Base-by-base conservation (phyloP, 176 grass and related monocot species). In the Triticum dicoccoides region DNA sequence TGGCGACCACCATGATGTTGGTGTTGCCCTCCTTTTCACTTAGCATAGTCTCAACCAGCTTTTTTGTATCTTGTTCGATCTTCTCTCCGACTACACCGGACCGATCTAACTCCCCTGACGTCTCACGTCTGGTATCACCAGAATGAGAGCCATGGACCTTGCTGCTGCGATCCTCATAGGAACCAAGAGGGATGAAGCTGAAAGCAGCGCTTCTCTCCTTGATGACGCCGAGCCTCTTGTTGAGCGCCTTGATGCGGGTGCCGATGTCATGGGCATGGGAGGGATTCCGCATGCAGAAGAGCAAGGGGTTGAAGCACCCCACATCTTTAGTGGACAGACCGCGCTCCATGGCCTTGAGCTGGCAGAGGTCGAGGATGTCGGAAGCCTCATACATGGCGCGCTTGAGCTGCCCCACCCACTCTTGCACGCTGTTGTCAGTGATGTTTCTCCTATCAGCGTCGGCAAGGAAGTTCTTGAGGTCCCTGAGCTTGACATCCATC, bases 371-470 rank as follows among this genome's bases (percentile, higher is more conserved):
- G 1, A 75, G 82, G 37, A 84, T 76, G 38, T 76, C 71, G 0
- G 58, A 1, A 41, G 70, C 70, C 0, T 76, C 58, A 0, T 84
- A 84, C 58, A 84, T 84, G 70, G 70, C 25, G 0, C 41, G 37
- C 37, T 35, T 84, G 10, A 84, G 82, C 56, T 84, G 56, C 5
- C 6, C 42, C 21, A 84, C 82, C 69, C 82, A 84, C 1, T 82
- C 82, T 1, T 71, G 54, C n/a, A 89, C 81, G 0, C 3, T 17
- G 3, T 5, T 2, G 0, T 81, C 83, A 0, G 15, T 6, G 49
- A 72, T 71, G 4, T 61, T 58, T 13, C 65, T 80, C 80, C 33
- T 52, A 8, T 92, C 87, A 1, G 84, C 76, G 0, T 92, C 67
- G 0, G 18, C 54, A 1, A 92, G 75, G 27, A 69, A 41, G 42